Evolutionary conservation across 2,329 filamentous ascomycete genomes (phyloP).

Genomic region (Botrytis sinoallii): DNA sequence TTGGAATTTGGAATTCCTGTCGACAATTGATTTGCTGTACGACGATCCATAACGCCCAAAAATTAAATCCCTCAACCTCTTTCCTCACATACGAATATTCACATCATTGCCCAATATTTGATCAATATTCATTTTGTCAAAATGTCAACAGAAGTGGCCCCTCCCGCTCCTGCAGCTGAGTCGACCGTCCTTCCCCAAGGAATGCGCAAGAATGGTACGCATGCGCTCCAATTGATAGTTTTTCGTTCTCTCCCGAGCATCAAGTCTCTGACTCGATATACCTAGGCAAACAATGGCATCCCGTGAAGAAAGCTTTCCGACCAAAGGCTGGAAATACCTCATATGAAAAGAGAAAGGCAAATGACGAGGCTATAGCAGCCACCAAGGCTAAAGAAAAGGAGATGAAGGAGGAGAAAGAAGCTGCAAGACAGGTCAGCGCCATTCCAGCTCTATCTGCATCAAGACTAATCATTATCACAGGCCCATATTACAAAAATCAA

Average conservation of each 20-base stretch:
- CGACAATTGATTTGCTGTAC: neutral
- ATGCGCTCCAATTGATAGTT: neutral
- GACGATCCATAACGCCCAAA: neutral
- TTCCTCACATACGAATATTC: neutral
- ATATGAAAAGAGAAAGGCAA: slow-evolving; percentile 72
- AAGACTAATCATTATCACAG: slow-evolving; percentile 44
- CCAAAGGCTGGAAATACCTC: slow-evolving; percentile 73
- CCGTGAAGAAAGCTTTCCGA: slow-evolving; percentile 78
- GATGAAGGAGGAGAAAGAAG: slow-evolving; percentile 92
- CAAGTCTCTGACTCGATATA: neutral
- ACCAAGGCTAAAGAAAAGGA: slow-evolving; percentile 92
- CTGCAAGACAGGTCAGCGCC: slow-evolving; percentile 69
- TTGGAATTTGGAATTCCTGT: neutral
- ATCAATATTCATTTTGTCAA: neutral
- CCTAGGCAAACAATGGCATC: slow-evolving; percentile 92
- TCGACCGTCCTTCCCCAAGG: slow-evolving; percentile 41
- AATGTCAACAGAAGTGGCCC: slow-evolving; percentile 32
- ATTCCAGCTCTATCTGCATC: neutral
- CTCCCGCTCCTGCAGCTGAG: slow-evolving; percentile 11
- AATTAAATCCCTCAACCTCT: neutral
- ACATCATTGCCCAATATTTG: neutral
- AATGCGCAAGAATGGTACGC: slow-evolving; percentile 78
- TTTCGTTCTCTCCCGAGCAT: neutral
- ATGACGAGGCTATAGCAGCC: slow-evolving; percentile 66
- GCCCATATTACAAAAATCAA: slow-evolving; percentile 74